Evolutionary conservation across 768 basidiomycete species (phyloP).

Genomic region (Phaffia australis): DNA sequence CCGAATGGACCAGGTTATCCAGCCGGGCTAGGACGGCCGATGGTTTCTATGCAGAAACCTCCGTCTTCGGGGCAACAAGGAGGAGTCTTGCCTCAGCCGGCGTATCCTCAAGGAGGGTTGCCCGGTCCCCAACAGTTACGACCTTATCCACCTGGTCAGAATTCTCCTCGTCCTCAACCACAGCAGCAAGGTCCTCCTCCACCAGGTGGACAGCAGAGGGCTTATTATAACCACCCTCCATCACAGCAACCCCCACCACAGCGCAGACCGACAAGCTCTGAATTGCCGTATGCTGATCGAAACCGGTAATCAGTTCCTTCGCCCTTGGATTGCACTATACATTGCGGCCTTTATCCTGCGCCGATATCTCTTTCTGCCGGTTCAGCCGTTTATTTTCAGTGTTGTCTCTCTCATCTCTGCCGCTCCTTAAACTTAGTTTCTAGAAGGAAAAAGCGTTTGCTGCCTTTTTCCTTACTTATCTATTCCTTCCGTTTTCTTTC

Average conservation of each 20-base stretch:
- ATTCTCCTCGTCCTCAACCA: constrained; percentile 1
- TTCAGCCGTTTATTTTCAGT: neutral
- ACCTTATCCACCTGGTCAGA: constrained; percentile 1
- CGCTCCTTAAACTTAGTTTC: neutral
- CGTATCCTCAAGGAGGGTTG: no score
- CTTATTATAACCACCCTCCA: constrained; percentile 3
- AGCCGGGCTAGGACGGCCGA: no score
- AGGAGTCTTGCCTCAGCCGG: no score
- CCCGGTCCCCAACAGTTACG: neutral
- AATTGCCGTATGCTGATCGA: neutral
- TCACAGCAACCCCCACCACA: neutral
- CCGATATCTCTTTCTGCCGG: neutral
- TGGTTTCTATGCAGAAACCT: no score
- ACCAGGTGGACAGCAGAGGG: neutral
- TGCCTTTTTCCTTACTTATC: constrained; percentile 6
- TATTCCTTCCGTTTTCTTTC: neutral
- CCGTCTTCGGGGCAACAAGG: no score
- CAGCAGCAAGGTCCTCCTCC: constrained; percentile 10
- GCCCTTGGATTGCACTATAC: no score
- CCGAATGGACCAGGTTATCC: no score
- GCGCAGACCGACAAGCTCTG: neutral
- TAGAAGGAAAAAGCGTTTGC: constrained; percentile 1
- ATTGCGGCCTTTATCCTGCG: no score
- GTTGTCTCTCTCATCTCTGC: constrained; percentile 2
- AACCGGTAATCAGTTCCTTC: no score